phyloP scores from a whole-genome alignment of 257 asterid species.

The Schizonepeta tenuifolia region DNA sequence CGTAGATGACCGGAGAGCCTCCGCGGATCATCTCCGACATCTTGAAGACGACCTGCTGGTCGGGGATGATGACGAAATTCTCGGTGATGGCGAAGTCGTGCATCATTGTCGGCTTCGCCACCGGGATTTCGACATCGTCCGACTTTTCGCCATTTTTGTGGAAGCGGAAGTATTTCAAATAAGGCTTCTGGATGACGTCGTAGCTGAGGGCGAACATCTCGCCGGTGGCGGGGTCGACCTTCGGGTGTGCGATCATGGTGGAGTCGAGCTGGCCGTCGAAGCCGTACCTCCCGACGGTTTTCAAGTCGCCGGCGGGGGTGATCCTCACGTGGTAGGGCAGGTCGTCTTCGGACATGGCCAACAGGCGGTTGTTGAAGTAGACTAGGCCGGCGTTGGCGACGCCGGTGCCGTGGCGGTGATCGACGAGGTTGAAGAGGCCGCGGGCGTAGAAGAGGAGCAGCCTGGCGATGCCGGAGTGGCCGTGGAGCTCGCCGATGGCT shows the following conservation, averaged over 20 bases:
- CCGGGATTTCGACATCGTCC: slow-evolving; percentile 79
- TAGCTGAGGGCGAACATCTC: slow-evolving; percentile 92
- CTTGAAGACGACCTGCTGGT: slow-evolving; percentile 95
- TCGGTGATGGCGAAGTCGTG: slow-evolving; percentile 98
- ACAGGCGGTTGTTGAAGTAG: slow-evolving; percentile 69
- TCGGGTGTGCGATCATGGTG: slow-evolving; percentile 98
- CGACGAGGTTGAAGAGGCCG: slow-evolving; percentile 69
- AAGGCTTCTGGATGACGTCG: slow-evolving; percentile 87
- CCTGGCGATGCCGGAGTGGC: slow-evolving; percentile 91
- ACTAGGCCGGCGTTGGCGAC: slow-evolving; percentile 97
- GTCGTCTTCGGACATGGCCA: slow-evolving; percentile 98
- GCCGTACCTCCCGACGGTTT: slow-evolving; percentile 64
- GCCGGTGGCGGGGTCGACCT: slow-evolving; percentile 83
- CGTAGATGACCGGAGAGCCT: slow-evolving; percentile 92
- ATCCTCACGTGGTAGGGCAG: slow-evolving; percentile 82
- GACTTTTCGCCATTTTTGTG: slow-evolving; percentile 68
- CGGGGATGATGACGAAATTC: slow-evolving; percentile 77
- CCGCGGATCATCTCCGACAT: slow-evolving; percentile 90
- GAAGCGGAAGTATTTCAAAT: slow-evolving; percentile 77
- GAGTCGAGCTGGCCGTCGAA: slow-evolving; percentile 63
- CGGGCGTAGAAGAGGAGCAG: slow-evolving; percentile 83
- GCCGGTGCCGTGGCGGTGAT: slow-evolving; percentile 77
- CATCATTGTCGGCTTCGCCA: slow-evolving; percentile 92
- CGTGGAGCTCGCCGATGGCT: slow-evolving; percentile 96
- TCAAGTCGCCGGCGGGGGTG: slow-evolving; percentile 68